A percentile compares a stretch with the other conserved stretches of the same genome.
Evolutionary conservation across 495 filamentous ascomycete genomes (phyloP).

Genomic region (Penicillium roqueforti): DNA sequence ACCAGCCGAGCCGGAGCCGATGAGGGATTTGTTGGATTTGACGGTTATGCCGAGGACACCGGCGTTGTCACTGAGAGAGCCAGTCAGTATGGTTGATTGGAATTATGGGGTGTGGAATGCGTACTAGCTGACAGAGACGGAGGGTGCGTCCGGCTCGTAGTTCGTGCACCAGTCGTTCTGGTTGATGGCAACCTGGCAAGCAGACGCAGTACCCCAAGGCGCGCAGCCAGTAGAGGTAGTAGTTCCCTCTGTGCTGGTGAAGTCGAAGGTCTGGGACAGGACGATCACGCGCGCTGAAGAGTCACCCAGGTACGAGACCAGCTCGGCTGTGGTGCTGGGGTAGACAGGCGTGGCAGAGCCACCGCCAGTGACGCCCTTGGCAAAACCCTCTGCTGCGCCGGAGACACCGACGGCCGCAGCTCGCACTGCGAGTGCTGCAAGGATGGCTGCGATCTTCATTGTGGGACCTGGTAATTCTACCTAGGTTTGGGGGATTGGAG

Average conservation of each 20-base stretch:
- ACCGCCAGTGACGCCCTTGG: slow-evolving; percentile 39
- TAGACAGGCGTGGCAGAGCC: slow-evolving; percentile 37
- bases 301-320: slow-evolving; percentile 43
- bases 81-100: neutral
- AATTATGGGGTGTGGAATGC: neutral
- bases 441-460: slow-evolving; percentile 20
- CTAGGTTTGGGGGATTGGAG: neutral
- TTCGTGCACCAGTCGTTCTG: slow-evolving; percentile 45
- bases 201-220: slow-evolving; percentile 41
- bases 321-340: slow-evolving; percentile 35
- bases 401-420: slow-evolving; percentile 32
- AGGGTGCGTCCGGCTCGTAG: slow-evolving; percentile 35
- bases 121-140: slow-evolving; percentile 38
- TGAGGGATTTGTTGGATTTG: slow-evolving; percentile 42
- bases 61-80: slow-evolving; percentile 34
- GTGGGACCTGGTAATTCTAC: neutral
- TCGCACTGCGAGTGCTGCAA: slow-evolving; percentile 23
- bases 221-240: slow-evolving; percentile 43
- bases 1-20: slow-evolving; percentile 36
- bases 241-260: slow-evolving; percentile 41
- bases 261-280: slow-evolving; percentile 41
- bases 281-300: slow-evolving; percentile 36
- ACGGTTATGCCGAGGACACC: slow-evolving; percentile 43
- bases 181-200: slow-evolving; percentile 52
- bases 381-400: slow-evolving; percentile 41